Evolutionary conservation across 108 stramenopile genomes (phyloP).

Genomic region (Asterionellopsis glacialis): DNA sequence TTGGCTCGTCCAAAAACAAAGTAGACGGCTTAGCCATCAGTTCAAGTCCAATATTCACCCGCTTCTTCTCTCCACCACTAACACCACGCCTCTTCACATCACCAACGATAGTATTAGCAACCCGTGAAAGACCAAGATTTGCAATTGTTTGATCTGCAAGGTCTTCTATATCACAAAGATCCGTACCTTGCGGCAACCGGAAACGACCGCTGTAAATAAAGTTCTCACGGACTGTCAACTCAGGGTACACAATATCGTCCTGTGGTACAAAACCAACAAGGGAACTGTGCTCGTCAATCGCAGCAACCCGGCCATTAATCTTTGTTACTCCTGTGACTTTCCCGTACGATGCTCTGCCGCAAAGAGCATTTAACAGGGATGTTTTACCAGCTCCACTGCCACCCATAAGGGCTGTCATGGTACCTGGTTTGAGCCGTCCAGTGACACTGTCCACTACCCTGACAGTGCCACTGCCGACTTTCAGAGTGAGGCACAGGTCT

Average conservation of each 20-base stretch:
- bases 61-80: conserved; percentile 55
- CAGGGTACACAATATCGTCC: conserved; percentile 54
- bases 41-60: conserved; percentile 65
- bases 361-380: conserved; percentile 61
- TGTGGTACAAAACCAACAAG: conserved; percentile 61
- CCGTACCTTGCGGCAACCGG: conserved; percentile 21
- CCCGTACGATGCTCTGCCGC: conserved; percentile 61
- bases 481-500: conserved; percentile 30
- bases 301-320: conserved; percentile 53
- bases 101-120: conserved; percentile 61
- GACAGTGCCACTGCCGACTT: conserved; percentile 25
- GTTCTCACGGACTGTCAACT: conserved; percentile 65
- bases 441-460: conserved; percentile 38
- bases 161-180: conserved; percentile 31
- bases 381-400: conserved; percentile 39
- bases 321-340: conserved; percentile 42
- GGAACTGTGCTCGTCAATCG: conserved; percentile 18
- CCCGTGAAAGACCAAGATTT: conserved; percentile 51
- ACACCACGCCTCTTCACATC: conserved; percentile 52
- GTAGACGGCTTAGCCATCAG: conserved; percentile 47
- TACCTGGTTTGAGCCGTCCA: conserved; percentile 37
- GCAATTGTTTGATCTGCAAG: conserved; percentile 50
- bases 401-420: conserved; percentile 44
- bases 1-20: conserved; percentile 23
- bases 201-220: conserved; percentile 42